These are phyloP conservation scores for Pichia cabralensis DNA, from an alignment of 805 yeast species.

Conservation along the genomic window DNA sequence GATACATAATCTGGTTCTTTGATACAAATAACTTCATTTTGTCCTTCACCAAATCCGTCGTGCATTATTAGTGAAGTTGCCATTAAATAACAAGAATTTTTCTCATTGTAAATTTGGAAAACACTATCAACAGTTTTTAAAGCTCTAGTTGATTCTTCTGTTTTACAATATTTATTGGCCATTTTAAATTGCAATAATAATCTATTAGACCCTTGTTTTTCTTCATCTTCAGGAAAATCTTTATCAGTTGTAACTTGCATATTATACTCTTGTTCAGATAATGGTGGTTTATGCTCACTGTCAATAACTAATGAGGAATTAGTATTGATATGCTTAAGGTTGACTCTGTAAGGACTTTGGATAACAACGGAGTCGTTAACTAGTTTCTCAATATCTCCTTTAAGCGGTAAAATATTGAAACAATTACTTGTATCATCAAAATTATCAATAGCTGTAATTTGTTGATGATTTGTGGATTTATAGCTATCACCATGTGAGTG, in stretches of 20 bases:
- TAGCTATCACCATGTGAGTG: slow-evolving; percentile 66
- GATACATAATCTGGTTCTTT: slow-evolving; percentile 59
- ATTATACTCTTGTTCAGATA: slow-evolving; percentile 84
- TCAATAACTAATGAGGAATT: slow-evolving; percentile 56
- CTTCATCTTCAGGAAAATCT: not conserved
- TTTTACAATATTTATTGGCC: slow-evolving; percentile 27
- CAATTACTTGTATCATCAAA: slow-evolving; percentile 54
- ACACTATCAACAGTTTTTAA: slow-evolving; percentile 53
- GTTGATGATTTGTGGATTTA: slow-evolving; percentile 51
- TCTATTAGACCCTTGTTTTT: slow-evolving; percentile 25
- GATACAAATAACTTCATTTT: slow-evolving; percentile 84
- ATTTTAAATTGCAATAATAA: slow-evolving; percentile 63
- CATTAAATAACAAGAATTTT: slow-evolving; percentile 59
- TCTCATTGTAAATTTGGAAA: slow-evolving; percentile 58
- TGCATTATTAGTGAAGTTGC: slow-evolving; percentile 72
- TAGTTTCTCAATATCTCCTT: slow-evolving; percentile 31
- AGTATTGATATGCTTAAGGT: slow-evolving; percentile 63
- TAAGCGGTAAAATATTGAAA: slow-evolving; percentile 55
- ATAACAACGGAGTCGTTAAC: slow-evolving; percentile 16
- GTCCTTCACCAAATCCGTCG: slow-evolving; percentile 53
- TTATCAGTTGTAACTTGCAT: slow-evolving; percentile 51
- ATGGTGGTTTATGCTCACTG: slow-evolving; percentile 68
- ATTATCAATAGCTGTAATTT: slow-evolving; percentile 63
- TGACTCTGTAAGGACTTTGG: slow-evolving; percentile 45
- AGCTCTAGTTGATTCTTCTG: slow-evolving; percentile 26